phyloP scores from a whole-genome alignment of 495 filamentous ascomycete genomes.

The Neurospora pannonica region DNA sequence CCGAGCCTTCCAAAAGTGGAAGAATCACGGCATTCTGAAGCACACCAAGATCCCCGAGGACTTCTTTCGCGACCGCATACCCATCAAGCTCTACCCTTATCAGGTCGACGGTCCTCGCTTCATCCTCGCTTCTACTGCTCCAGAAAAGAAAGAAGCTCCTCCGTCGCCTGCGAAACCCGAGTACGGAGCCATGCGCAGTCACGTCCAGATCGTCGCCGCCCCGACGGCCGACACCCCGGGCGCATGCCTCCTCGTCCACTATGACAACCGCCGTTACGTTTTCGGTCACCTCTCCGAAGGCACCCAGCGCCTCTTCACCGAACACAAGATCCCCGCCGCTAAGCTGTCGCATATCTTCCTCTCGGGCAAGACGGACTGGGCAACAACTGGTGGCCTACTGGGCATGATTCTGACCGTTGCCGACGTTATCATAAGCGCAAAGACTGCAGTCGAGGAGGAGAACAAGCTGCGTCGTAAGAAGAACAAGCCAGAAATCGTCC shows the following conservation, averaged over 20 bases:
- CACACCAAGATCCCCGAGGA: neutral
- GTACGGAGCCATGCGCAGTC: constrained; percentile 51
- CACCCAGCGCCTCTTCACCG: constrained; percentile 63
- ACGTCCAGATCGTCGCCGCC: constrained; percentile 62
- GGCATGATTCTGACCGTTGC: constrained; percentile 77
- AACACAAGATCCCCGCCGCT: constrained; percentile 49
- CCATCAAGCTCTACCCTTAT: constrained; percentile 2
- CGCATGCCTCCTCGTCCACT: constrained; percentile 63
- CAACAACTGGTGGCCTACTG: constrained; percentile 66
- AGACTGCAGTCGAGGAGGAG: constrained; percentile 10
- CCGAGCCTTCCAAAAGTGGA: neutral
- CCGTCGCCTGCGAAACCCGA: neutral
- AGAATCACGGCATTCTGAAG: neutral
- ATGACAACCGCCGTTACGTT: constrained; percentile 74
- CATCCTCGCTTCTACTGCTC: neutral
- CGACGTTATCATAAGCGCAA: constrained; percentile 41
- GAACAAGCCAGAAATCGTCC: constrained; percentile 11
- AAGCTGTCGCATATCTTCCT: constrained; percentile 70
- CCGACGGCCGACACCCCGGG: constrained; percentile 90
- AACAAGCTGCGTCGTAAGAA: constrained; percentile 22
- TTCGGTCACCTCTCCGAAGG: constrained; percentile 81
- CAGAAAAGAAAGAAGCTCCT: neutral
- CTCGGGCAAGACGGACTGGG: constrained; percentile 67
- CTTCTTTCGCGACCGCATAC: neutral
- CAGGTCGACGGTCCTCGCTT: neutral